Percentiles rank a stretch among this genome's conserved stretches.
phyloP scores from a whole-genome alignment of 306 rosid genomes.

The Trichosanthes cucumerina region DNA sequence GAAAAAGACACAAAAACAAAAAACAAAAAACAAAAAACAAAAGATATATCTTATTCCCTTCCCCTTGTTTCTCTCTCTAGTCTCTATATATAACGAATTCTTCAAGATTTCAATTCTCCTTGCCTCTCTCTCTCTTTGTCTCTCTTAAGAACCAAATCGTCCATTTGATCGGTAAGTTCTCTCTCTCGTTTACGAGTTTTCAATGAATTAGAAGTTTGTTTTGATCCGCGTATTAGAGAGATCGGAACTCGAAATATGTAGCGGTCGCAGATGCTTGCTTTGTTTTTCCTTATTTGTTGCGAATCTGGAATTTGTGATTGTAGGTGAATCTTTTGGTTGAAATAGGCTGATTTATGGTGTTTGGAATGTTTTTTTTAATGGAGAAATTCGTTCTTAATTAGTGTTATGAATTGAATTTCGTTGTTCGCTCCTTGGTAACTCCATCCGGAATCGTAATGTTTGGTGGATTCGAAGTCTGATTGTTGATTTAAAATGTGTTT shows the following conservation, averaged over 20 bases:
- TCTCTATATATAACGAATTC: neutral
- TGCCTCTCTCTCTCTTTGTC: neutral
- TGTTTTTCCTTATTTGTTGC: neutral
- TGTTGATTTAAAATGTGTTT: neutral
- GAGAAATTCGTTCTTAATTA: neutral
- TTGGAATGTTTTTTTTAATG: neutral
- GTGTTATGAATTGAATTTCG: neutral
- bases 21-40: neutral
- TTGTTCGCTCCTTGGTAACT: neutral
- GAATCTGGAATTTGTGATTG: neutral
- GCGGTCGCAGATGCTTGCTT: neutral
- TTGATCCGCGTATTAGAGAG: neutral
- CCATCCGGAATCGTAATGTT: neutral
- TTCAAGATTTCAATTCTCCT: neutral
- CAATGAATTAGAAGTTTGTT: neutral
- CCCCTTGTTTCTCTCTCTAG: neutral
- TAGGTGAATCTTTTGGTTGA: neutral
- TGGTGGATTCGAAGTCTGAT: neutral
- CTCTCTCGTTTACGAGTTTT: neutral
- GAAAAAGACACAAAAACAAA: no score
- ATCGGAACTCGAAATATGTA: neutral
- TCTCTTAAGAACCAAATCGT: neutral
- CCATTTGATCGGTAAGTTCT: neutral
- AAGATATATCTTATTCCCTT: neutral
- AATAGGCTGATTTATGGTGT: neutral